Base-by-base conservation (phyloP, 2,329 filamentous ascomycete genomes). In the Paecilomyces fulvus region DNA sequence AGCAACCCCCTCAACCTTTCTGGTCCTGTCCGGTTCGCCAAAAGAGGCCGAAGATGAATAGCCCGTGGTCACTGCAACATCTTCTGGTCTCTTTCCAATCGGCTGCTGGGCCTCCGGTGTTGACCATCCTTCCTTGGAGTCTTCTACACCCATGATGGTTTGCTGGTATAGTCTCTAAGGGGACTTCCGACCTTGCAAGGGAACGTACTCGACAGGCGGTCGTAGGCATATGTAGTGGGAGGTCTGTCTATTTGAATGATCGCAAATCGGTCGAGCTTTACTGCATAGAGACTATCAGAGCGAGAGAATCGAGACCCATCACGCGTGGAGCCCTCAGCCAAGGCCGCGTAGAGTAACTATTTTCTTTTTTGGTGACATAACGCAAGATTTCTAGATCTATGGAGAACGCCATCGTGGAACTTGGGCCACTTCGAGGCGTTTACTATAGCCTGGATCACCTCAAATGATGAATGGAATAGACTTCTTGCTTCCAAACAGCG, bases 1-100 rank as follows among this genome's bases (percentile, higher is more conserved):
- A 2, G 71, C 65, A 30, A 63, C 62, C 49, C 70, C 68, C 5
- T 52, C 54, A 30, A 56, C 48, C 17, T 55, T 43, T 31, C 30
- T 62, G 9, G 51, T 43, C n/a, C 52, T 54, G 12, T 53, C 30
- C 12, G 9, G 43, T 48, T 55, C 52, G 8, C 51, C 52, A 3
- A n/a, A 21, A 55, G 60, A 56, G 17, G n/a, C 12, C 8, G 57
- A 58, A 1, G 61, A 58, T 17, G 63, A 59, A 31, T 56, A 58
- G 4, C 55, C 59, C 7, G 60, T 60, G 30, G 56, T 54, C 10
- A 59, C 43, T 7, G 48, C 25, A 14, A 23, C 48, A 49, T 25
- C 21, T 25, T 49, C 48, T 3, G 37, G 37, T 9, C 7, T 9
- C 14, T 43, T 43, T n/a, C 37, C 37, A 43, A 3, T 43, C 7